Percentiles rank a stretch among this genome's conserved stretches.
Conservation (phyloP, 208 protist genomes). For the Leishmania gerbilli region DNA sequence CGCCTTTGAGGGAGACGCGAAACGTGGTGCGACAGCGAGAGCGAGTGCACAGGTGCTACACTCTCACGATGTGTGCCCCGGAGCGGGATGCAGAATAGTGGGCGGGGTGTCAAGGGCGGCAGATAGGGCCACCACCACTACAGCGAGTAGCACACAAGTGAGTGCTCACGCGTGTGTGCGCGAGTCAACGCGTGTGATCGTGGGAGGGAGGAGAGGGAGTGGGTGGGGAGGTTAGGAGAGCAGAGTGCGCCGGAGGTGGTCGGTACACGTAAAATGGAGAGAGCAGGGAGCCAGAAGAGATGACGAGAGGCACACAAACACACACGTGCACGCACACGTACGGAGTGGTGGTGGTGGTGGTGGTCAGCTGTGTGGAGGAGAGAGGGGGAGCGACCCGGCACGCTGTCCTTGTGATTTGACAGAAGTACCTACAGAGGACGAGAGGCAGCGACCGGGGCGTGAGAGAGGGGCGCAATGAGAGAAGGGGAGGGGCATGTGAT, state of each 20-base stretch:
- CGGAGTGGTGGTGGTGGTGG: neutral
- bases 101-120: neutral
- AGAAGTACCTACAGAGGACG: neutral
- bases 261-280: neutral
- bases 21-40: neutral
- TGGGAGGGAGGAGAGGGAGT: neutral
- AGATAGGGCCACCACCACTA: neutral
- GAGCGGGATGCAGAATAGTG: too few species aligned
- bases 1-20: neutral
- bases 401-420: neutral
- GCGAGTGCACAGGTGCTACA: neutral
- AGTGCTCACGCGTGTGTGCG: neutral
- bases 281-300: neutral
- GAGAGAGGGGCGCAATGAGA: neutral
- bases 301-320: neutral
- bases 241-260: neutral
- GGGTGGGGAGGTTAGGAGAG: neutral
- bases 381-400: neutral
- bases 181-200: neutral
- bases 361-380: neutral
- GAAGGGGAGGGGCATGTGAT: neutral
- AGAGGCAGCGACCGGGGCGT: neutral
- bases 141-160: neutral
- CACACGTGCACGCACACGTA: slow-evolving; percentile 9
- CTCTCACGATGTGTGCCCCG: neutral